phyloP scores from a whole-genome alignment of 192 early-diverging fungal species.

The Coemansia aciculifera region DNA sequence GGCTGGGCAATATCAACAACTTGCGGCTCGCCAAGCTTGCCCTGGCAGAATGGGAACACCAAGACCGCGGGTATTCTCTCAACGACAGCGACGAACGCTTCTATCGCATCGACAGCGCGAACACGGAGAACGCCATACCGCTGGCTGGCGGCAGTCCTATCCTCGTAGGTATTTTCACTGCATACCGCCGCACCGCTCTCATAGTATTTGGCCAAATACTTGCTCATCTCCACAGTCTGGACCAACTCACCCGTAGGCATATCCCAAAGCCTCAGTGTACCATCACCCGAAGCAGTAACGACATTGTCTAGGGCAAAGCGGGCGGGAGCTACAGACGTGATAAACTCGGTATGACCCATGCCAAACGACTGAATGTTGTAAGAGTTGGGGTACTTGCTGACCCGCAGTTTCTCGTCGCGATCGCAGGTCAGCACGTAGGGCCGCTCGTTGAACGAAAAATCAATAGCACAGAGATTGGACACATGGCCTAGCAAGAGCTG shows the following conservation, averaged over 20 bases:
- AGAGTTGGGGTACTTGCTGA: conserved; percentile 86
- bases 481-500: conserved; percentile 83
- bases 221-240: conserved; percentile 65
- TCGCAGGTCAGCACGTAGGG: conserved; percentile 83
- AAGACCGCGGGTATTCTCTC: conserved; percentile 42
- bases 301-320: conserved; percentile 59
- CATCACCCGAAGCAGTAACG: conserved; percentile 86
- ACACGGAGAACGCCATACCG: conserved; percentile 50
- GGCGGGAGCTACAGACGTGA: conserved; percentile 66
- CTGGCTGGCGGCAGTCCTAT: conserved; percentile 32
- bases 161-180: conserved; percentile 26
- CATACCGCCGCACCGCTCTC: conserved; percentile 22
- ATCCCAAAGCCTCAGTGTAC: conserved; percentile 76
- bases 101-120: conserved; percentile 18
- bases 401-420: conserved; percentile 96
- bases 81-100: conserved; percentile 31
- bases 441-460: conserved; percentile 57
- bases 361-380: conserved; percentile 90
- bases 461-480: conserved; percentile 89
- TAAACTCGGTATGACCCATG: conserved; percentile 84
- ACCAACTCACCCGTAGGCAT: conserved; percentile 61
- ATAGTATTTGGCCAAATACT: conserved; percentile 34
- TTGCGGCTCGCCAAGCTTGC: conserved; percentile 11
- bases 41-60: conserved; percentile 25
- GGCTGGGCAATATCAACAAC: conserved; percentile 26